Conservation (phyloP, 2,329 filamentous ascomycete genomes). For the Hypocreales sp. region DNA sequence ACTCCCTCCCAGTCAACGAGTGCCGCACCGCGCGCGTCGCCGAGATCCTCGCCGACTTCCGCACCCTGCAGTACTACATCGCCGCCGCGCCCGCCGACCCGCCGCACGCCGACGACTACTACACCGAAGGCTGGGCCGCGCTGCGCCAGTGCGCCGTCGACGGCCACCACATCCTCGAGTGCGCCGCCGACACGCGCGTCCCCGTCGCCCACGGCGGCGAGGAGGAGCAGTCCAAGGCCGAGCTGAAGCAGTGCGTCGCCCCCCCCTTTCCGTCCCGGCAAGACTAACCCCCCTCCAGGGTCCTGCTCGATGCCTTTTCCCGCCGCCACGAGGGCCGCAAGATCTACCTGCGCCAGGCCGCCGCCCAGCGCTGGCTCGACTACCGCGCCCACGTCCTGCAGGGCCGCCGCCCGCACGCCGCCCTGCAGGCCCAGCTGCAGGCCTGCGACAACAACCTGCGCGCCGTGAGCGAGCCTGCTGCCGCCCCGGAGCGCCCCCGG, state of each 20-base stretch:
- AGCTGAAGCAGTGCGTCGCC: constrained; percentile 42
- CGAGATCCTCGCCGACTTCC: constrained; percentile 46
- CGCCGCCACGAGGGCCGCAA: constrained; percentile 49
- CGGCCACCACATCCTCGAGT: constrained; percentile 49
- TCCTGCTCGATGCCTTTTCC: constrained; percentile 43
- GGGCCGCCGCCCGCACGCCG: constrained; percentile 30
- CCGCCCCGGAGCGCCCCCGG: not conserved
- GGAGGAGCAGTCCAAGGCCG: constrained; percentile 44
- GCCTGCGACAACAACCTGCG: constrained; percentile 42
- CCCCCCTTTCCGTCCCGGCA: not conserved
- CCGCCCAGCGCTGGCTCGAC: constrained; percentile 43
- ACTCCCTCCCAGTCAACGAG: constrained; percentile 50
- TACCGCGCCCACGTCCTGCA: constrained; percentile 36
- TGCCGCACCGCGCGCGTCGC: constrained; percentile 43
- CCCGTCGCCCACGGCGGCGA: constrained; percentile 35
- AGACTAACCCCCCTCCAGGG: constrained; percentile 18
- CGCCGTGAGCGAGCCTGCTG: constrained; percentile 25
- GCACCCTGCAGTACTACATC: constrained; percentile 46
- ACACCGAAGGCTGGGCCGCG: constrained; percentile 47
- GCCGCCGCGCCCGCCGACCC: constrained; percentile 40
- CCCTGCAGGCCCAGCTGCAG: constrained; percentile 31
- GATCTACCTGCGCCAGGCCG: constrained; percentile 45
- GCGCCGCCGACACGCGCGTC: constrained; percentile 45
- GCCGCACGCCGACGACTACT: constrained; percentile 38
- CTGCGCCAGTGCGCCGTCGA: constrained; percentile 47